Conservation (phyloP, 768 basidiomycete genomes). For the Mrakia frigida region DNA sequence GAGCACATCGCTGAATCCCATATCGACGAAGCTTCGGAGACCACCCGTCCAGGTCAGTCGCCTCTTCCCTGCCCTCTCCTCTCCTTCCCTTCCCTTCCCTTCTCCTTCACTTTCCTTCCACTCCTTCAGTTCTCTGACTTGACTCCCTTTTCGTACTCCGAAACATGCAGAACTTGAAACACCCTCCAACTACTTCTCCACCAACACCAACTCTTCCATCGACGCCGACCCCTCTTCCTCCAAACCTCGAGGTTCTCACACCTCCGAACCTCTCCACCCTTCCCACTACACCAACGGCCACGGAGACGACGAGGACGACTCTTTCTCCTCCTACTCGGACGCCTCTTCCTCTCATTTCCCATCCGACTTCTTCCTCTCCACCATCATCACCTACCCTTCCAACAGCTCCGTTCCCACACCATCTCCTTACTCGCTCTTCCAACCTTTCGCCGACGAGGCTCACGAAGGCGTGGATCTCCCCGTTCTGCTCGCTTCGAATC, state of each 20-base stretch:
- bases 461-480: not conserved
- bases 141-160: not conserved
- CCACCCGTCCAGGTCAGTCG: not conserved
- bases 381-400: conserved; percentile 4
- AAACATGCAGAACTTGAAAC: not conserved
- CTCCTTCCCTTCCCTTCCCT: not conserved
- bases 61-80: not conserved
- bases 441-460: conserved; percentile 4
- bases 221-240: not conserved
- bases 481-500: conserved; percentile 22
- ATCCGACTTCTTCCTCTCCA: conserved; percentile 16
- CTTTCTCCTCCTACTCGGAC: conserved; percentile 12
- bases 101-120: not conserved
- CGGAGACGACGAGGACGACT: conserved; percentile 7
- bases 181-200: not conserved
- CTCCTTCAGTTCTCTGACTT: not conserved
- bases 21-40: not conserved
- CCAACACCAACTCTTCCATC: not conserved
- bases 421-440: conserved; percentile 20
- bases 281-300: not conserved
- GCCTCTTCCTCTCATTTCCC: conserved; percentile 9
- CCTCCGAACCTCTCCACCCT: not conserved
- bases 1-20: not conserved
- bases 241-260: not conserved
- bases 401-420: not conserved